Percentiles rank a stretch among this genome's conserved stretches.
Evolutionary conservation across 805 yeast species (phyloP).

Genomic region (Candida krabiensis): DNA sequence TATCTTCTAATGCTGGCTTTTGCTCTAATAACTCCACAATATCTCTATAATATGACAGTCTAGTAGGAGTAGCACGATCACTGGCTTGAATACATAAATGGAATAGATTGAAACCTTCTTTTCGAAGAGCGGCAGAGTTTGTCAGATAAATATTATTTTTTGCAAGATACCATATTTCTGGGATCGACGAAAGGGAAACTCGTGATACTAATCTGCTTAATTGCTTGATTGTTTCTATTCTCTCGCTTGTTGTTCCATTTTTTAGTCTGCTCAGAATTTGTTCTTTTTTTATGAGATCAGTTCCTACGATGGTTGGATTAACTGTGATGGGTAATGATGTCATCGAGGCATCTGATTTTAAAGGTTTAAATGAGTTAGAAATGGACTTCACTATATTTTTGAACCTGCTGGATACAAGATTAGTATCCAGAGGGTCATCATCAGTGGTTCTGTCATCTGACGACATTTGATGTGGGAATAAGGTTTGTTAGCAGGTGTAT

Average conservation of each 20-base stretch:
- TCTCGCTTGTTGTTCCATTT: slow-evolving; percentile 25
- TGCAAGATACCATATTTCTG: slow-evolving; percentile 76
- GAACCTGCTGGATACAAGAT: slow-evolving; percentile 2
- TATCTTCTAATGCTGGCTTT: slow-evolving; percentile 41
- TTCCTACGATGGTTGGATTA: slow-evolving; percentile 33
- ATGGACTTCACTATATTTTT: slow-evolving; percentile 25
- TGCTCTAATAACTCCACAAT: slow-evolving; percentile 46
- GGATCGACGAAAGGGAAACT: slow-evolving; percentile 55
- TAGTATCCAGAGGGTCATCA: neutral
- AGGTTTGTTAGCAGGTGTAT: too few relatives aligned
- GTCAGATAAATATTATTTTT: slow-evolving; percentile 47
- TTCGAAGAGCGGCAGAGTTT: slow-evolving; percentile 35
- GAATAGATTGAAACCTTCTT: slow-evolving; percentile 54
- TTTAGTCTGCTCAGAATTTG: slow-evolving; percentile 20
- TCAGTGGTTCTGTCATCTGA: too few relatives aligned
- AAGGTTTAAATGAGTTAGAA: slow-evolving; percentile 23
- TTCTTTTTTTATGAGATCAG: slow-evolving; percentile 20
- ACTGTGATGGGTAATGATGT: slow-evolving; percentile 18
- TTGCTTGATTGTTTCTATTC: slow-evolving; percentile 51
- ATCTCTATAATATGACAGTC: slow-evolving; percentile 59
- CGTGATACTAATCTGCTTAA: slow-evolving; percentile 51
- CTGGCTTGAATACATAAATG: slow-evolving; percentile 55
- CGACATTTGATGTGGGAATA: too few relatives aligned
- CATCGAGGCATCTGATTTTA: slow-evolving; percentile 8
- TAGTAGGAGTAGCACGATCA: slow-evolving; percentile 48